Evolutionary conservation across 2,329 filamentous ascomycete species (phyloP).

Genomic region (Aspergillus sp.): DNA sequence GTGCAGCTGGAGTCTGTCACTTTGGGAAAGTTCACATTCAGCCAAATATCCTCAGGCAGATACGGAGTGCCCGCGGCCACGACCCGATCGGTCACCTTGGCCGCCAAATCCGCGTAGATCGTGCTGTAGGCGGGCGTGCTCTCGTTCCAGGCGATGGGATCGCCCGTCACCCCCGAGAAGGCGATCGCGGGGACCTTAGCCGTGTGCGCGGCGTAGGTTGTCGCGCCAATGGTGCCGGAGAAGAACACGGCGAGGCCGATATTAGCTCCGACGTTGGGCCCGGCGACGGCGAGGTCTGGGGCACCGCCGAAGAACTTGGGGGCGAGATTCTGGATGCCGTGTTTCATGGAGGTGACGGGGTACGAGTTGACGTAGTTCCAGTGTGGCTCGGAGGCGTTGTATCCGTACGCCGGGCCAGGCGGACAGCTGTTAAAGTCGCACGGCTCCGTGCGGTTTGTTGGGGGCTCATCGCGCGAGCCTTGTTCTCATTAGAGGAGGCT

Average conservation of each 20-base stretch:
- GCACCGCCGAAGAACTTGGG: slow-evolving; percentile 53
- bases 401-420: slow-evolving; percentile 53
- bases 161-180: slow-evolving; percentile 58
- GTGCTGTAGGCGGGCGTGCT: slow-evolving; percentile 48
- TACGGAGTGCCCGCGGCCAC: slow-evolving; percentile 60
- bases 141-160: slow-evolving; percentile 53
- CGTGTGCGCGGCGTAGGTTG: slow-evolving; percentile 54
- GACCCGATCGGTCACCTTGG: slow-evolving; percentile 56
- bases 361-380: slow-evolving; percentile 72
- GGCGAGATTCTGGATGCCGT: slow-evolving; percentile 58
- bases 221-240: slow-evolving; percentile 67
- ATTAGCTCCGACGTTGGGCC: slow-evolving; percentile 61
- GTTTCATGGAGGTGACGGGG: slow-evolving; percentile 62
- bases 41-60: slow-evolving; percentile 57
- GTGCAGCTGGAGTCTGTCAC: slow-evolving; percentile 51
- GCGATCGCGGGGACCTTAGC: slow-evolving; percentile 63
- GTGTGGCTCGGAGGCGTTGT: slow-evolving; percentile 55
- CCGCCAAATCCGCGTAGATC: slow-evolving; percentile 64
- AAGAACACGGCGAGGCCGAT: slow-evolving; percentile 55
- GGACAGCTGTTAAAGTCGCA: slow-evolving; percentile 65
- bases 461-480: slow-evolving; percentile 55
- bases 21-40: slow-evolving; percentile 68
- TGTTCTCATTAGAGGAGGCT: slow-evolving; percentile 1
- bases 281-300: slow-evolving; percentile 64
- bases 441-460: slow-evolving; percentile 45